Evolutionary conservation across 257 asterid genomes (phyloP).

Genomic region (Perilla frutescens): DNA sequence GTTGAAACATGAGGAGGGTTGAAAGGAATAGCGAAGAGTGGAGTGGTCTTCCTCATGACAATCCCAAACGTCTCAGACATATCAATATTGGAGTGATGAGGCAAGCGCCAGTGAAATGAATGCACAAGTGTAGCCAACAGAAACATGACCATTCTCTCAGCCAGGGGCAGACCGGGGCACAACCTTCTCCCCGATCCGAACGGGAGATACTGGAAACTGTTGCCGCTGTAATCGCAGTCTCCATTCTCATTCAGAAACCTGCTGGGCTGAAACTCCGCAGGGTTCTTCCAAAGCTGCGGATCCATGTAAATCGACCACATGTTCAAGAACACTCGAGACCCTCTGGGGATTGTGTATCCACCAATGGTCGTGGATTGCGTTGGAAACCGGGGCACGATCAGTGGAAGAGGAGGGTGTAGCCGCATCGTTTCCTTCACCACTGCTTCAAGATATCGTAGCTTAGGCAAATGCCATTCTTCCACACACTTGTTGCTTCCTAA

Average conservation of each 20-base stretch:
- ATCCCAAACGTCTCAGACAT: slow-evolving; percentile 7
- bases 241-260: neutral
- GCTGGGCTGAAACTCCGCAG: neutral
- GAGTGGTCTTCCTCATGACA: slow-evolving; percentile 24
- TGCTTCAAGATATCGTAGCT: slow-evolving; percentile 4
- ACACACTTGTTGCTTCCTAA: neutral
- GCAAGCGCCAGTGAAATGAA: slow-evolving; percentile 14
- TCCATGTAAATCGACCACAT: slow-evolving; percentile 7
- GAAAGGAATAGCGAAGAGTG: slow-evolving; percentile 21
- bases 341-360: neutral
- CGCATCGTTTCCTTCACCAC: slow-evolving; percentile 21
- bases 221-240: neutral
- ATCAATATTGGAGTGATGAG: neutral
- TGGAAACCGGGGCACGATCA: neutral
- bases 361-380: slow-evolving; percentile 11
- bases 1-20: too few species aligned
- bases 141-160: slow-evolving; percentile 17
- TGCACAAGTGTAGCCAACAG: slow-evolving; percentile 8
- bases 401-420: slow-evolving; percentile 16
- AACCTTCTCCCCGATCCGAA: slow-evolving; percentile 23
- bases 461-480: neutral
- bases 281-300: slow-evolving; percentile 1
- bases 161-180: slow-evolving; percentile 7
- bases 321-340: slow-evolving; percentile 9
- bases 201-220: neutral